phyloP scores from a whole-genome alignment of 106 monocot species.

The Alisma plantagoaquatica region DNA sequence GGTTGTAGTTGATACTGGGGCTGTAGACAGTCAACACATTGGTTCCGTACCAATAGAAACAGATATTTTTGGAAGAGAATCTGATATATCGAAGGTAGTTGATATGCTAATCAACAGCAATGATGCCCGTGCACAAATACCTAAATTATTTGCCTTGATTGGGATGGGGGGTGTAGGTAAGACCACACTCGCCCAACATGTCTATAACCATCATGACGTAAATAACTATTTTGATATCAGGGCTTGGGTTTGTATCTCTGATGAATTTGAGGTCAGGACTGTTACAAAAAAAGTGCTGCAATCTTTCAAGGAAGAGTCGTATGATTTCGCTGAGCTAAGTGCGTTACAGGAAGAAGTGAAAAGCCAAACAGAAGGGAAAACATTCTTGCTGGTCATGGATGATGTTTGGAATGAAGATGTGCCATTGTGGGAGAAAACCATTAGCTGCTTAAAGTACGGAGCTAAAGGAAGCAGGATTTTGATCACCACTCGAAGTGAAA shows the following conservation, averaged over 20 bases:
- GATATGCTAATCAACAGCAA: too few species aligned
- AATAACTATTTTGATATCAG: conserved; percentile 10
- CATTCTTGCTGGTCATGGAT: conserved; percentile 21
- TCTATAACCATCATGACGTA: too few species aligned
- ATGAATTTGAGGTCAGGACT: too few species aligned
- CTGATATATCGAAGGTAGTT: neutral
- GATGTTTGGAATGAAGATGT: conserved; percentile 13
- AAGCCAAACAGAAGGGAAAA: neutral
- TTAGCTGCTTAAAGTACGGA: neutral
- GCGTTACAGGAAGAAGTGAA: neutral
- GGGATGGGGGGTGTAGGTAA: too few species aligned
- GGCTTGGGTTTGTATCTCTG: conserved; percentile 25
- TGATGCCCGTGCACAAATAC: too few species aligned
- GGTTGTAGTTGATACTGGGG: neutral
- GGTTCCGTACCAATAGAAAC: neutral
- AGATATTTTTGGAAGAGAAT: neutral
- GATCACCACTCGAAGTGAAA: neutral
- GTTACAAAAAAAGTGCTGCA: conserved; percentile 1
- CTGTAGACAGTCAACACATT: neutral
- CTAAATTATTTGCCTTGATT: too few species aligned
- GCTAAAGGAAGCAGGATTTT: conserved; percentile 1
- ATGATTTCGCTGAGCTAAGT: neutral
- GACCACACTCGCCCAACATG: too few species aligned
- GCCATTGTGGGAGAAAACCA: conserved; percentile 7
- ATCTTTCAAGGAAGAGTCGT: neutral